Percentiles rank a stretch among this genome's conserved stretches.
Evolutionary conservation across 495 filamentous ascomycete genomes (phyloP).

Genomic region (Daldinia vernicosa): DNA sequence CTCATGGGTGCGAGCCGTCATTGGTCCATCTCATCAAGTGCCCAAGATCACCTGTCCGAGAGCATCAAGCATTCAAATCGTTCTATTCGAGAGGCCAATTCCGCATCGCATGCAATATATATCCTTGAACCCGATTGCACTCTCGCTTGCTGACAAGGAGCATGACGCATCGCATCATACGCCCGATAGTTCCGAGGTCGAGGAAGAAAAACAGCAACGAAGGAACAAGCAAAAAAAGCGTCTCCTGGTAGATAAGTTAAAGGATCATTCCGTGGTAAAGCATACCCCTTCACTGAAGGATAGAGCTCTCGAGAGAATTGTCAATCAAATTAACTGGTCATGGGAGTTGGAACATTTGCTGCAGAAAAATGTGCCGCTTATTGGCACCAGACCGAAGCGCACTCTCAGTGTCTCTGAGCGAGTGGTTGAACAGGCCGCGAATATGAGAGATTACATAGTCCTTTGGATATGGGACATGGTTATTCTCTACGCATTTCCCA

Average conservation of each 20-base stretch:
- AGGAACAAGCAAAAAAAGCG: conserved; percentile 61
- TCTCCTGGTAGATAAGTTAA: conserved; percentile 85
- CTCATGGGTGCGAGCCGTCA: conserved; percentile 74
- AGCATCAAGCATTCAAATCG: conserved; percentile 78
- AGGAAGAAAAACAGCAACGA: conserved; percentile 69
- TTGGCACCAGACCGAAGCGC: conserved; percentile 81
- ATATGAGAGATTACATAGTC: conserved; percentile 77
- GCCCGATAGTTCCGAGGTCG: conserved; percentile 63
- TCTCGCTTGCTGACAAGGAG: conserved; percentile 84
- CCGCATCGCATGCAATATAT: conserved; percentile 96
- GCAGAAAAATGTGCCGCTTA: conserved; percentile 84
- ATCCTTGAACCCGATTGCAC: conserved; percentile 85
- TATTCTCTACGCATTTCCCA: conserved; percentile 79
- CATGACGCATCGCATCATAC: conserved; percentile 43
- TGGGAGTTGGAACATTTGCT: conserved; percentile 85
- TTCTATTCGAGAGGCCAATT: conserved; percentile 86
- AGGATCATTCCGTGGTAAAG: conserved; percentile 82
- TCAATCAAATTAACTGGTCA: conserved; percentile 96
- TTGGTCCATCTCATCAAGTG: conserved; percentile 61
- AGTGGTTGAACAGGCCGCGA: conserved; percentile 92
- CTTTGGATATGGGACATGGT: conserved; percentile 75
- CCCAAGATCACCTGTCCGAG: conserved; percentile 78
- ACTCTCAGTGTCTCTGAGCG: conserved; percentile 92
- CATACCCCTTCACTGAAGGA: conserved; percentile 84
- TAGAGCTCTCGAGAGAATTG: conserved; percentile 76